Percentiles rank a stretch among this genome's conserved stretches.
These are phyloP conservation scores for Daldinia vernicosa DNA, from an alignment of 495 filamentous ascomycete species.

Conservation along the genomic window DNA sequence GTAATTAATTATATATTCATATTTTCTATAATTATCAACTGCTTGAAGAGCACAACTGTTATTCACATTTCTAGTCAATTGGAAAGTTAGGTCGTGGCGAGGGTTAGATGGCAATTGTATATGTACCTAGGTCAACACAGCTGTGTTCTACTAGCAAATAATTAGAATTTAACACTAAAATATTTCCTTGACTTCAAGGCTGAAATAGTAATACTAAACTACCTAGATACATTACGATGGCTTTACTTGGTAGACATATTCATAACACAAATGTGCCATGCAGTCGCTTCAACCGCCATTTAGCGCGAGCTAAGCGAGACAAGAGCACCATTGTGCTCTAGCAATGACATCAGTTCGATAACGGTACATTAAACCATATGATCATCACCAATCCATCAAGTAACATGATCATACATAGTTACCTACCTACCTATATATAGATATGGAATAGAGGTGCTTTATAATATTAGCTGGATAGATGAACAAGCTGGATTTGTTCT, in stretches of 20 bases:
- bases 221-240: background rate
- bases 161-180: background rate
- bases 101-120: background rate
- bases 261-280: background rate
- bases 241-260: background rate
- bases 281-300: background rate
- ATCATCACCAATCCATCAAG: background rate
- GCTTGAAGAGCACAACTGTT: slow-evolving; percentile 9
- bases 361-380: background rate
- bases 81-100: background rate
- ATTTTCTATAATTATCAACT: background rate
- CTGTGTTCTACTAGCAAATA: slow-evolving; percentile 9
- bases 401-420: background rate
- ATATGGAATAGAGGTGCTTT: background rate
- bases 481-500: background rate
- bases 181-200: background rate
- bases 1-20: background rate
- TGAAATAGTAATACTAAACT: background rate
- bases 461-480: background rate
- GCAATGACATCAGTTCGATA: background rate
- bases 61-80: background rate
- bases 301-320: background rate
- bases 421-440: background rate
- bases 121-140: slow-evolving; percentile 12
- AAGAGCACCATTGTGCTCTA: slow-evolving; percentile 33